Conservation (phyloP, 2,329 filamentous ascomycete species). For the Fusarium burgessii region DNA sequence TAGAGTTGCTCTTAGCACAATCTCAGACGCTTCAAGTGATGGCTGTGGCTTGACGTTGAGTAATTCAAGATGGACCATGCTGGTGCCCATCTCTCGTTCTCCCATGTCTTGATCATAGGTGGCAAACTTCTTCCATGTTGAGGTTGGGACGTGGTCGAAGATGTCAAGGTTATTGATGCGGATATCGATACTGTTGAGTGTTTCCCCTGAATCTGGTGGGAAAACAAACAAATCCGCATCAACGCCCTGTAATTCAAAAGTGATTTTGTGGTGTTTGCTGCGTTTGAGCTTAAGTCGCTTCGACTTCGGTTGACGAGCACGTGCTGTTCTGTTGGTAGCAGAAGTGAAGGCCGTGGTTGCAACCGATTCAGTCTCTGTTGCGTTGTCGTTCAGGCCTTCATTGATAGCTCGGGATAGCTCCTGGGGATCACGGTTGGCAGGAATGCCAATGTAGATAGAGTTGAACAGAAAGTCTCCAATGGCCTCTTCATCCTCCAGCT, state of each 20-base stretch:
- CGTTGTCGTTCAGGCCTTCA: conserved; percentile 84
- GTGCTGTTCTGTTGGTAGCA: conserved; percentile 64
- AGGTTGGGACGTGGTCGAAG: conserved; percentile 93
- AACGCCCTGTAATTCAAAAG: conserved; percentile 89
- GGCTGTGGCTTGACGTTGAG: conserved; percentile 88
- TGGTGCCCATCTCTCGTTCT: conserved; percentile 85
- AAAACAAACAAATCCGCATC: conserved; percentile 86
- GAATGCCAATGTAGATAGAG: conserved; percentile 96
- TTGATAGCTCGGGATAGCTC: conserved; percentile 89
- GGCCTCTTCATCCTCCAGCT: conserved; percentile 83
- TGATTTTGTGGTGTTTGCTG: conserved; percentile 93
- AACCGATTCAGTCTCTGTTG: conserved; percentile 90
- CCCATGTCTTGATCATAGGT: conserved; percentile 91
- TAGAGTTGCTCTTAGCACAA: conserved; percentile 83
- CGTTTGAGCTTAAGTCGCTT: conserved; percentile 80
- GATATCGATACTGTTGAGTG: conserved; percentile 87
- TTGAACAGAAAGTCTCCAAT: conserved; percentile 98
- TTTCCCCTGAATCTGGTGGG: conserved; percentile 80
- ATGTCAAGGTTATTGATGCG: conserved; percentile 87
- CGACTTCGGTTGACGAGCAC: conserved; percentile 57
- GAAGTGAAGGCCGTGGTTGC: conserved; percentile 78
- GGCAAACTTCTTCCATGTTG: conserved; percentile 98
- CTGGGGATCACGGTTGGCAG: conserved; percentile 84
- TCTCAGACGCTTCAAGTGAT: conserved; percentile 87
- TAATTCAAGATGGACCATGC: conserved; percentile 91